Base-by-base conservation (phyloP, 169 alveolate species). In the Plasmodium billcollinsi region DNA sequence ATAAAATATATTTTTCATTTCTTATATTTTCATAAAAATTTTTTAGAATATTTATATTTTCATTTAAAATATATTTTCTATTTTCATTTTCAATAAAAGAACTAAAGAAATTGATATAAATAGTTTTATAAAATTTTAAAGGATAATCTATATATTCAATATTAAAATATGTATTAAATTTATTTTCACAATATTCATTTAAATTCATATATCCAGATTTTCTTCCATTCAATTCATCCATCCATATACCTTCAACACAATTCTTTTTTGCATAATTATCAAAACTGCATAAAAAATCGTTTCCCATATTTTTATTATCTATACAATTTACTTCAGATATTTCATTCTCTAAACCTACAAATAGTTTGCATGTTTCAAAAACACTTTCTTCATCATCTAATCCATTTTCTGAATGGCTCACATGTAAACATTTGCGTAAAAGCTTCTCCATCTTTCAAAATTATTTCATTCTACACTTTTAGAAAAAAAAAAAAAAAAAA, bases 131-230 rank as follows among this genome's bases (percentile, higher is more conserved):
- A 83, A 83, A 70, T 33, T 33, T 21, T 39, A 69, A 15, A 20
- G 91, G 74, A 7, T 43, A 49, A 21, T 83, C 86, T 70, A 83
- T 29, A 50, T 56, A 59, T 18, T 69, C 91, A 43, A 83, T 83
- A 18, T 71, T 58, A 83, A 83, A 83, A 29, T 69, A 6, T 56
- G 39, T 50, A 83, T 83, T 83, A 70, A 83, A 83, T 59, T 56
- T 45, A 63, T 83, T 83, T 62, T 83, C 91, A 67, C 74, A 70
- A 73, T 83, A 83, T 20, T 24, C 91, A 56, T 83, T 83, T 45
- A 83, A 70, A 50, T 83, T 70, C 12, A 54, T 56, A n/a, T 63
- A 18, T 45, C 61, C 56, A 0, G 12, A 4, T 70, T 71, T 56
- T 59, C 33, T 24, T 58, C 29, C 66, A 18, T 43, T 52, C 15